Evolutionary conservation across 2,329 filamentous ascomycete genomes (phyloP).

Genomic region (Dryadomyces quercivorus): DNA sequence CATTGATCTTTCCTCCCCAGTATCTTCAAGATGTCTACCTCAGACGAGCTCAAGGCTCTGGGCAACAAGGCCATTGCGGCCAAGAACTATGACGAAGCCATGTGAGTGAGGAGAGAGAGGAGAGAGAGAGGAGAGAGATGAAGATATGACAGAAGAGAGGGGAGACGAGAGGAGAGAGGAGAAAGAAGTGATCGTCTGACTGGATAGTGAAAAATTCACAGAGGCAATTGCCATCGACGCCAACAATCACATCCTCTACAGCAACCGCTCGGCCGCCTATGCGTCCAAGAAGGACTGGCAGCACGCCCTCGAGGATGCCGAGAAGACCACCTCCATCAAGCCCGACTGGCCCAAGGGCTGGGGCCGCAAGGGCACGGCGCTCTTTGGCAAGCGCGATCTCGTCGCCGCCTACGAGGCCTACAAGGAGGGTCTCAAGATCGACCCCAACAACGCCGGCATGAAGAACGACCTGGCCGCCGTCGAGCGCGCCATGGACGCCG

Average conservation of each 20-base stretch:
- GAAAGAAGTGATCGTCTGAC: not conserved
- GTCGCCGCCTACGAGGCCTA: slow-evolving; percentile 80
- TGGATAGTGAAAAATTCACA: slow-evolving; percentile 73
- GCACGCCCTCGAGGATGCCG: slow-evolving; percentile 75
- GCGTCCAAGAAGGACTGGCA: slow-evolving; percentile 85
- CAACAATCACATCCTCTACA: slow-evolving; percentile 92
- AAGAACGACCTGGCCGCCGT: slow-evolving; percentile 80
- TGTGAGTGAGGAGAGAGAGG: slow-evolving; percentile 55
- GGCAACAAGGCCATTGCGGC: slow-evolving; percentile 98
- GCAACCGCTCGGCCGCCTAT: slow-evolving; percentile 81
- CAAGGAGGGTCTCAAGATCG: slow-evolving; percentile 85
- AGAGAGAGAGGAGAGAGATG: too few species aligned
- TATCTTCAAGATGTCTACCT: slow-evolving; percentile 36
- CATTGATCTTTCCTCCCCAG: not conserved
- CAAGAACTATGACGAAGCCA: slow-evolving; percentile 91
- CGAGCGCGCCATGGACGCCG: slow-evolving; percentile 74
- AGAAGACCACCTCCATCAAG: slow-evolving; percentile 89
- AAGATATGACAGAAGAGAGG: too few species aligned
- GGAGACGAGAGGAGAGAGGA: too few species aligned
- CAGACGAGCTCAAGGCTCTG: slow-evolving; percentile 82
- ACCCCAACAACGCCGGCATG: slow-evolving; percentile 82
- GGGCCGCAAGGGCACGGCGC: slow-evolving; percentile 82
- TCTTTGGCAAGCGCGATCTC: slow-evolving; percentile 79
- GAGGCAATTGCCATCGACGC: slow-evolving; percentile 84
- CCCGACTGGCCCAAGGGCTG: slow-evolving; percentile 97